Percentiles rank a stretch among this genome's conserved stretches.
Evolutionary conservation across 805 yeast species (phyloP).

Genomic region (Wickerhamomyces alni): DNA sequence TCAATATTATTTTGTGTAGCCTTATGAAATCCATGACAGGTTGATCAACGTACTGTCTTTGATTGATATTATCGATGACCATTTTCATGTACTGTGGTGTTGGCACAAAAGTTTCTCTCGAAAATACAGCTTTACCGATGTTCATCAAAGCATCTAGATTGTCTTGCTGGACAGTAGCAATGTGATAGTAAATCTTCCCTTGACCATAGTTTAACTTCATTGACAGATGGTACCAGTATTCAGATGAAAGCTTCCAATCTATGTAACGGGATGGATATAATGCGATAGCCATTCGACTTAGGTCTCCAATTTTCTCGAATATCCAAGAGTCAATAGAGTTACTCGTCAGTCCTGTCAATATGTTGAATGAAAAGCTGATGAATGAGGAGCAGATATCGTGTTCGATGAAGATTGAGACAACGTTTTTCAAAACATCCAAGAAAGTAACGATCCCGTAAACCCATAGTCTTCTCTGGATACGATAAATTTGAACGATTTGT

Average conservation of each 20-base stretch:
- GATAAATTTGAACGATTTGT: slow-evolving; percentile 69
- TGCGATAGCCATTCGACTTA: slow-evolving; percentile 85
- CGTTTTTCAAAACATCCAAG: slow-evolving; percentile 68
- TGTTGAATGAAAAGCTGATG: slow-evolving; percentile 62
- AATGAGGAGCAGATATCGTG: slow-evolving; percentile 76
- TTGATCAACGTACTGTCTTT: slow-evolving; percentile 36
- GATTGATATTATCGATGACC: slow-evolving; percentile 75
- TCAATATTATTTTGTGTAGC: slow-evolving; percentile 20
- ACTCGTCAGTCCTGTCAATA: slow-evolving; percentile 35
- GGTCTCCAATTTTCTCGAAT: slow-evolving; percentile 72
- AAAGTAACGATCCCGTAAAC: slow-evolving; percentile 82
- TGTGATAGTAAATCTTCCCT: slow-evolving; percentile 82
- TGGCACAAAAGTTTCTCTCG: slow-evolving; percentile 81
- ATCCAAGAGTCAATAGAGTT: slow-evolving; percentile 49
- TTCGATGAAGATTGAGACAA: slow-evolving; percentile 65
- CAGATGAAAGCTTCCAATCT: slow-evolving; percentile 82
- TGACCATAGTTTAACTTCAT: slow-evolving; percentile 73
- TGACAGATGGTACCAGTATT: slow-evolving; percentile 75
- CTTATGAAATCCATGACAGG: slow-evolving; percentile 26
- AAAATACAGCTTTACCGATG: slow-evolving; percentile 71
- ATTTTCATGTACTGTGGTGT: slow-evolving; percentile 70
- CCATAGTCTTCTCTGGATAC: slow-evolving; percentile 78
- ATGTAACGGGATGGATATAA: slow-evolving; percentile 71
- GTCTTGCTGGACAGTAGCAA: slow-evolving; percentile 77
- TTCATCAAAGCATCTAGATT: slow-evolving; percentile 70